Evolutionary conservation across 768 basidiomycete genomes (phyloP).

Genomic region (Xerocomus potaroensis): DNA sequence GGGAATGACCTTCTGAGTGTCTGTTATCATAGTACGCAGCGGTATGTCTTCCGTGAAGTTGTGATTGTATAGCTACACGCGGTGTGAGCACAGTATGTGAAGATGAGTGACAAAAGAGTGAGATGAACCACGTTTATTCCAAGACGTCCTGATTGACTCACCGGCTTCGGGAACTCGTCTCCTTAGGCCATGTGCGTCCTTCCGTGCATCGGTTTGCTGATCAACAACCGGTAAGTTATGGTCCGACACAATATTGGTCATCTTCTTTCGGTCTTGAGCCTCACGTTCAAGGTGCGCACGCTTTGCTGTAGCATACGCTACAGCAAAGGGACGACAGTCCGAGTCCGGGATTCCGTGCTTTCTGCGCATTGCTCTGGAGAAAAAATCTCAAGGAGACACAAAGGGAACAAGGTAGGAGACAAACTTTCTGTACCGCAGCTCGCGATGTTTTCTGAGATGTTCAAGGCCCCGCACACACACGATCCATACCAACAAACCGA

Average conservation of each 20-base stretch:
- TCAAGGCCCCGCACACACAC: conserved; percentile 38
- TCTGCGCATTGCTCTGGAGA: conserved; percentile 60
- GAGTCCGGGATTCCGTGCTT: conserved; percentile 80
- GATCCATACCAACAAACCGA: conserved; percentile 34
- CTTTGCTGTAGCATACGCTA: conserved; percentile 75
- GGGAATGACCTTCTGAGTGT: conserved; percentile 14
- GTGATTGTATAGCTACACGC: conserved; percentile 17
- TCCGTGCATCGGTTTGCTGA: conserved; percentile 29
- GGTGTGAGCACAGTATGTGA: conserved; percentile 11
- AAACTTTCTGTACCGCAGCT: conserved; percentile 62
- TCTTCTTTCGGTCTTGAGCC: conserved; percentile 38
- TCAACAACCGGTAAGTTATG: conserved; percentile 21
- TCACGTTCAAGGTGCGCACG: conserved; percentile 51
- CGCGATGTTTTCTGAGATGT: conserved; percentile 52
- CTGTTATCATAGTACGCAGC: conserved; percentile 14
- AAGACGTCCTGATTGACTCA: conserved; percentile 30
- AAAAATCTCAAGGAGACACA: conserved; percentile 11
- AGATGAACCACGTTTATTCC: conserved; percentile 20
- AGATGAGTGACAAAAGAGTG: conserved; percentile 25
- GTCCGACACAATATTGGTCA: conserved; percentile 23
- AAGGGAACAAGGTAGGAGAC: conserved; percentile 20
- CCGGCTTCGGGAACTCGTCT: conserved; percentile 45
- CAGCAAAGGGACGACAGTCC: conserved; percentile 80
- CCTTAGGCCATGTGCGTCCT: conserved; percentile 38
- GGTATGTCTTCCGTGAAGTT: conserved; percentile 13